Evolutionary conservation across 768 basidiomycete species (phyloP).

Genomic region (Mycena olivaceomarginata): DNA sequence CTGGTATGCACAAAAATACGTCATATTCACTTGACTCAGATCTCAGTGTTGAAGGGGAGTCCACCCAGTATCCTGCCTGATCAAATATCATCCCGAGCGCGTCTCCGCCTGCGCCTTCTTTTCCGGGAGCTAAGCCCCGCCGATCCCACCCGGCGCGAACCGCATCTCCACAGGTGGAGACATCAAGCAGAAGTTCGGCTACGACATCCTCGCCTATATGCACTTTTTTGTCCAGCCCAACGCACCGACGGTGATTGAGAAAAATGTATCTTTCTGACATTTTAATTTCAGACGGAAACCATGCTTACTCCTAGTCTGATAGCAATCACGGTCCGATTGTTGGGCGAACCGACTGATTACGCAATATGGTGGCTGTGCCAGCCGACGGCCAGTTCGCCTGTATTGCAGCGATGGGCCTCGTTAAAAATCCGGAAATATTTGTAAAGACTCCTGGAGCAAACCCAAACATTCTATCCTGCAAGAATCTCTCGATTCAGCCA

Average conservation of each 20-base stretch:
- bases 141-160: conserved; percentile 13
- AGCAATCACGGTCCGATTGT: no score
- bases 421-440: no score
- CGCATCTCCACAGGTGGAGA: conserved; percentile 39
- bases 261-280: no score
- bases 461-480: no score
- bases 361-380: no score
- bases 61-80: conserved; percentile 55
- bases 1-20: conserved; percentile 41
- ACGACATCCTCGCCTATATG: conserved; percentile 31
- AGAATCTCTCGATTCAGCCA: no score
- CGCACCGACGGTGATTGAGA: conserved; percentile 8
- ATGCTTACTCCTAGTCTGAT: no score
- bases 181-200: conserved; percentile 12
- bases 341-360: no score
- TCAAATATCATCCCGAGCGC: conserved; percentile 59
- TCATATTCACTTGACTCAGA: background rate
- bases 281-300: no score
- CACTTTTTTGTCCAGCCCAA: conserved; percentile 22
- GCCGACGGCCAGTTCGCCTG: no score
- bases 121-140: conserved; percentile 54
- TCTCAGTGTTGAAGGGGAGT: conserved; percentile 57
- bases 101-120: conserved; percentile 65
- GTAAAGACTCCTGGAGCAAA: no score
- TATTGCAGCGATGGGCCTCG: no score